phyloP scores from a whole-genome alignment of 108 stramenopile species.

The Pseudonitzschia delicatissima region DNA sequence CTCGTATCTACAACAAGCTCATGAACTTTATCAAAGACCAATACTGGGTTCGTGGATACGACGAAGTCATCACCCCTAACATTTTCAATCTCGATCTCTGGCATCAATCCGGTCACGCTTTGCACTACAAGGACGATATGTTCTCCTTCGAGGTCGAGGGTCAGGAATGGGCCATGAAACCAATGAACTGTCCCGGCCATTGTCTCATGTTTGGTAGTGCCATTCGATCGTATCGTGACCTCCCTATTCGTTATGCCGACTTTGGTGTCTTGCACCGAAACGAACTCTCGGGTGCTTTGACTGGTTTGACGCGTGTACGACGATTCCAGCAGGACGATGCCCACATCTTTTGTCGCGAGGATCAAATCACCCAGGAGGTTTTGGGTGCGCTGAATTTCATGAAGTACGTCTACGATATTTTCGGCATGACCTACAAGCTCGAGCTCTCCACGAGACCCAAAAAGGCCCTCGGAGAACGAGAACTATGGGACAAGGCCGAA shows the following conservation, averaged over 20 bases:
- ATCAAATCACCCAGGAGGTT: constrained; percentile 96
- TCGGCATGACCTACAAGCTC: constrained; percentile 99
- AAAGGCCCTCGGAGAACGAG: constrained; percentile 96
- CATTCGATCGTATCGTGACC: constrained; percentile 94
- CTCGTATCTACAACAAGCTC: constrained; percentile 98
- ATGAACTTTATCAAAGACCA: constrained; percentile 91
- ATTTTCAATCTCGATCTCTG: constrained; percentile 98
- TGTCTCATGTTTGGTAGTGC: constrained; percentile 91
- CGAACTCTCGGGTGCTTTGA: constrained; percentile 94
- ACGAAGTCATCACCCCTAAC: constrained; percentile 98
- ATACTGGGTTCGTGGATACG: constrained; percentile 97
- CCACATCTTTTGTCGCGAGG: constrained; percentile 96
- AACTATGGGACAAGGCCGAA: constrained; percentile 95
- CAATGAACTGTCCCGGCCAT: constrained; percentile 99
- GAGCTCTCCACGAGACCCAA: constrained; percentile 97
- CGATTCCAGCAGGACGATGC: constrained; percentile 99
- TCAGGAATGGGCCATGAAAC: constrained; percentile 96
- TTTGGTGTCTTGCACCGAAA: constrained; percentile 99
- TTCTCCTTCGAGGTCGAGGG: constrained; percentile 95
- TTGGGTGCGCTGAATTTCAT: constrained; percentile 94
- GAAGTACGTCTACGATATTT: constrained; percentile 94
- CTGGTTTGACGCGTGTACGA: constrained; percentile 98
- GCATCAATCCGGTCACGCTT: constrained; percentile 95
- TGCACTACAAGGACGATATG: constrained; percentile 99
- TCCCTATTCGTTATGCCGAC: constrained; percentile 96